Evolutionary conservation across 345 rosid species (phyloP).

Genomic region (Hypericum perforatum): DNA sequence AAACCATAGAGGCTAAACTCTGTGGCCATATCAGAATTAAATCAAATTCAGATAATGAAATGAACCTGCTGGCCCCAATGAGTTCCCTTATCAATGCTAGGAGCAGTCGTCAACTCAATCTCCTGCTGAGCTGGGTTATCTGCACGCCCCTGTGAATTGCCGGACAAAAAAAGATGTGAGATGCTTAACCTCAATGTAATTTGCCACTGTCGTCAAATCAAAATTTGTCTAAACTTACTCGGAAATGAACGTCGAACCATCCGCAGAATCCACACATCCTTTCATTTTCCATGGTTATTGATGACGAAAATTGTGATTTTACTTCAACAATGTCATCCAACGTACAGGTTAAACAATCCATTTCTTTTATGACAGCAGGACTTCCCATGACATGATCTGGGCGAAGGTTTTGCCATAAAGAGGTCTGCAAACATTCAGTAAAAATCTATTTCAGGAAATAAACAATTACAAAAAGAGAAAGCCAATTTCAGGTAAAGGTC

Average conservation of each 20-base stretch:
- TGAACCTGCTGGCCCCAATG: constrained; percentile 99
- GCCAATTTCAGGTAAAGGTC: neutral
- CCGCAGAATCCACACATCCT: constrained; percentile 79
- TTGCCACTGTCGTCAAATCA: neutral
- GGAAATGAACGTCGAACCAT: constrained; percentile 97
- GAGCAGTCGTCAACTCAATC: constrained; percentile 84
- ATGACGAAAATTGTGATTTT: constrained; percentile 45
- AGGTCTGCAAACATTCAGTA: constrained; percentile 39
- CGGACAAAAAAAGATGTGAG: neutral
- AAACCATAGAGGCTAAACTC: neutral
- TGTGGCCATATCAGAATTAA: neutral
- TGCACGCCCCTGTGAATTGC: constrained; percentile 49
- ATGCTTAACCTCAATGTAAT: neutral
- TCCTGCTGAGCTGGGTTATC: constrained; percentile 66
- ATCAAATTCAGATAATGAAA: neutral
- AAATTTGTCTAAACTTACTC: constrained; percentile 41
- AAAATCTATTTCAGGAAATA: constrained; percentile 2
- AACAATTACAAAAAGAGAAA: neutral
- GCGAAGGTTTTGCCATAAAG: constrained; percentile 89
- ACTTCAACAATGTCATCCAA: constrained; percentile 61
- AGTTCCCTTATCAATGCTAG: constrained; percentile 63
- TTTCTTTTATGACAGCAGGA: constrained; percentile 58
- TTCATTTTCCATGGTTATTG: constrained; percentile 33
- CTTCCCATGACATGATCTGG: constrained; percentile 83
- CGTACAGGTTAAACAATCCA: constrained; percentile 78